Evolutionary conservation across 441 rosid species (phyloP).

Genomic region (Viola pubescens): DNA sequence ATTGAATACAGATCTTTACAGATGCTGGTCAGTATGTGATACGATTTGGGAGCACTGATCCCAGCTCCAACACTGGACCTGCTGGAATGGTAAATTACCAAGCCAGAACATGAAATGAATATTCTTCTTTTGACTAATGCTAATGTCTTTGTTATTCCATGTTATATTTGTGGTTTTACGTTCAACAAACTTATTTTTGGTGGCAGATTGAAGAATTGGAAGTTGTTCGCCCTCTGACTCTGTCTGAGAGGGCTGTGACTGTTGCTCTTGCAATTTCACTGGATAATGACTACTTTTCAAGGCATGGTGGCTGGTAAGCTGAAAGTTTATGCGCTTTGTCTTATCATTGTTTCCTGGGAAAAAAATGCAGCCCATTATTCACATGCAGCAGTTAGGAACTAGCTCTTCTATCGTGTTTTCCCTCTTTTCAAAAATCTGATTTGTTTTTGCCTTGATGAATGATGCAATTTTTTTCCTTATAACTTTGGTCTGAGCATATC

Average conservation of each 20-base stretch:
- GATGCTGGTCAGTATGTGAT: conserved; percentile 98
- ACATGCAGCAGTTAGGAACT: background rate
- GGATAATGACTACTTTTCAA: conserved; percentile 89
- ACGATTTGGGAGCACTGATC: conserved; percentile 76
- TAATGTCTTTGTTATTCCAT: background rate
- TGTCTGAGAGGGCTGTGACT: conserved; percentile 78
- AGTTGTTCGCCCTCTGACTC: conserved; percentile 55
- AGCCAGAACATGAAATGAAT: background rate
- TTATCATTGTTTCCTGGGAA: background rate
- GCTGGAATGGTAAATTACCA: conserved; percentile 40
- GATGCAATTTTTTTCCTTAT: background rate
- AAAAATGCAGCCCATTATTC: too few species aligned
- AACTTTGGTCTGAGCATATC: conserved; percentile 5
- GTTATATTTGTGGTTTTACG: conserved; percentile 6
- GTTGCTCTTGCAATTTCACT: conserved; percentile 87
- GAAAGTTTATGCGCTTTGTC: background rate
- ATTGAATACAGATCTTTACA: conserved; percentile 60
- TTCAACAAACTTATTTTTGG: background rate
- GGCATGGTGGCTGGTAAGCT: conserved; percentile 87
- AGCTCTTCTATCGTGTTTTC: background rate
- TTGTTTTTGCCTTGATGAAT: background rate
- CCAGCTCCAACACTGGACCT: conserved; percentile 43
- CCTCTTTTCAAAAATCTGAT: background rate
- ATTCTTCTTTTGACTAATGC: background rate
- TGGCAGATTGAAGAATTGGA: conserved; percentile 70